Base-by-base conservation (phyloP, 2,329 filamentous ascomycete genomes). In the Hypoxylon sp. region DNA sequence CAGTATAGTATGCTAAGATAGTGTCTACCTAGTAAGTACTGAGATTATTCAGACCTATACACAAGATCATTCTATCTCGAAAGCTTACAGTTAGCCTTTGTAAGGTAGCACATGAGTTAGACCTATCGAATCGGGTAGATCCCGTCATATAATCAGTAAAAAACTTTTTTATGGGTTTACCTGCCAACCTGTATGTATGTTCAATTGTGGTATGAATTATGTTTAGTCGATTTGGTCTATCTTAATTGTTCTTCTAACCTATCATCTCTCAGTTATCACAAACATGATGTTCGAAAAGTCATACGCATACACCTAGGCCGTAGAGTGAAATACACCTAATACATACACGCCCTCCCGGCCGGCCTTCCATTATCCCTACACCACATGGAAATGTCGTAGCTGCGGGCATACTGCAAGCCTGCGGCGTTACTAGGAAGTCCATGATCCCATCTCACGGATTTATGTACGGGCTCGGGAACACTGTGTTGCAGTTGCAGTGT, bases 401-500 rank as follows among this genome's bases (percentile, higher is more conserved):
- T 17, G 35, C 48, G 5, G n/a, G 13, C 37, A 46, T 11, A 33
- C 42, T 48, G 44, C 42, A 37, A 37, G 29, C 14, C 42, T 39
- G 31, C 44, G 42, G 54, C 54, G 31, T 3, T 31, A 17, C 42
- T 19, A 6, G 39, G n/a, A 42, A n/a, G 17, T 17, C 39, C 39
- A 48, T 22, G 22, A 37, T 33, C 26, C 17, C 24, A 44, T 33
- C 19, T 31, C 39, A 26, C 17, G 37, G 26, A 19, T 13, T 31
- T 44, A 44, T 33, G 22, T 44, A 46, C 14, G 17, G 48, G 31
- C 35, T 37, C 54, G 42, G 42, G 19, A 33, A 46, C 55, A 59
- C 55, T 59, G 55, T 58, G 54, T 51, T 31, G 48, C 26, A 61
- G 26, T 19, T 48, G 31, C 33, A 60, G 26, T 19, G 47, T 33